phyloP scores from a whole-genome alignment of 768 basidiomycete species.

The Phanerodontia chrysosporium region DNA sequence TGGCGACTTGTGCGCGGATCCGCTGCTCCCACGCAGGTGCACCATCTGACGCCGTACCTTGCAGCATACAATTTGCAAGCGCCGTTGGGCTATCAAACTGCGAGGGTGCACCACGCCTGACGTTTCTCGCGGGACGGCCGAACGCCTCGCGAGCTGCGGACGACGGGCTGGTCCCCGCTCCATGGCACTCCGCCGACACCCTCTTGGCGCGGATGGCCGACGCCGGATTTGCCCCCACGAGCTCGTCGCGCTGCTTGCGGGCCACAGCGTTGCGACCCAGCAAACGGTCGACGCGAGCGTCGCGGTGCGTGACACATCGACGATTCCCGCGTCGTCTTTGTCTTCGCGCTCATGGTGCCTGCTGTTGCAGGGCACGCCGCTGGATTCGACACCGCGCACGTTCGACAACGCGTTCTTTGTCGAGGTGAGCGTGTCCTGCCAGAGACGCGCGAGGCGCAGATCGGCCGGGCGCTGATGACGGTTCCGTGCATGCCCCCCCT shows the following conservation, averaged over 20 bases:
- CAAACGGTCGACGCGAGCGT: slow-evolving; percentile 3
- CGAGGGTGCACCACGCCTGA: slow-evolving; percentile 18
- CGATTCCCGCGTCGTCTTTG: too few relatives aligned
- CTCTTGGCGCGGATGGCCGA: slow-evolving; percentile 10
- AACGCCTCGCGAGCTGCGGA: slow-evolving; percentile 15
- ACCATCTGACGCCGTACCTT: background rate
- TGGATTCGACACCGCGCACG: slow-evolving; percentile 10
- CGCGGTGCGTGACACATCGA: background rate
- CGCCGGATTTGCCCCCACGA: slow-evolving; percentile 11
- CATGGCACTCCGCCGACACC: slow-evolving; percentile 9
- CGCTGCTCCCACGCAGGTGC: background rate
- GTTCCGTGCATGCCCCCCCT: background rate
- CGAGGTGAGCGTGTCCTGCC: slow-evolving; percentile 10
- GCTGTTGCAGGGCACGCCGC: slow-evolving; percentile 7
- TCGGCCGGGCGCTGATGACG: too few relatives aligned
- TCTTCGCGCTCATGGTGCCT: too few relatives aligned
- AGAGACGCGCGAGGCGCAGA: too few relatives aligned
- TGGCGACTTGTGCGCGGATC: slow-evolving; percentile 13
- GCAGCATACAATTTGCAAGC: slow-evolving; percentile 26
- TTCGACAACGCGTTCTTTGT: slow-evolving; percentile 14
- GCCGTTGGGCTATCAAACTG: slow-evolving; percentile 25
- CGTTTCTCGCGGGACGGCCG: slow-evolving; percentile 23
- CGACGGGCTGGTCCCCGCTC: slow-evolving; percentile 14
- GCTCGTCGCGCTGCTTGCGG: slow-evolving; percentile 7
- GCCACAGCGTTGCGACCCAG: slow-evolving; percentile 19